Percentiles rank a stretch among this genome's conserved stretches.
Evolutionary conservation across 306 rosid genomes (phyloP).

Genomic region (Delonix regia): DNA sequence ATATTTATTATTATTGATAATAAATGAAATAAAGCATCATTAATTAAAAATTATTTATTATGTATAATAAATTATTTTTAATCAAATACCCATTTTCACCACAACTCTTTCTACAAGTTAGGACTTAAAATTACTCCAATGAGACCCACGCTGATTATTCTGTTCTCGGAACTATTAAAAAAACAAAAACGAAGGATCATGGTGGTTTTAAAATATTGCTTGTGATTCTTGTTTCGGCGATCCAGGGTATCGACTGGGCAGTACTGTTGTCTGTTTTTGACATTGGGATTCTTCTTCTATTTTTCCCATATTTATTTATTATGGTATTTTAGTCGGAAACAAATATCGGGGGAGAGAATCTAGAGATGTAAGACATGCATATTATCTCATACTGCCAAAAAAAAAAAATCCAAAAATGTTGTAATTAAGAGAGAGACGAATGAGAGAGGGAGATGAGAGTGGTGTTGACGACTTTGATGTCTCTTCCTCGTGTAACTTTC

Average conservation of each 20-base stretch:
- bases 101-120: no score
- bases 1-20: no score
- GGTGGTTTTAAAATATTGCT: slow-evolving; percentile 39
- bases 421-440: slow-evolving; percentile 37
- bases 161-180: no score
- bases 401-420: slow-evolving; percentile 18
- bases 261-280: slow-evolving; percentile 31
- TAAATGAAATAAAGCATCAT: no score
- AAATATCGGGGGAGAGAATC: slow-evolving; percentile 50
- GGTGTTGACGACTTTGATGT: slow-evolving; percentile 52
- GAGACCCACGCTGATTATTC: no score
- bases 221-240: slow-evolving; percentile 35
- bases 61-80: no score
- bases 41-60: no score
- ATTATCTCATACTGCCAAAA: slow-evolving; percentile 20
- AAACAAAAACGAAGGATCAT: slow-evolving; percentile 44
- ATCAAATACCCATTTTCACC: no score
- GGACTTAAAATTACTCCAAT: no score
- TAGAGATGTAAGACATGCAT: slow-evolving; percentile 38
- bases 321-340: not conserved
- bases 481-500: slow-evolving; percentile 60
- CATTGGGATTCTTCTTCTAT: slow-evolving; percentile 2
- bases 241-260: not conserved
- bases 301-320: not conserved
- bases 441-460: not conserved